phyloP scores from a whole-genome alignment of 2,329 filamentous ascomycete species.

The Purpureocillium takamizusanense region DNA sequence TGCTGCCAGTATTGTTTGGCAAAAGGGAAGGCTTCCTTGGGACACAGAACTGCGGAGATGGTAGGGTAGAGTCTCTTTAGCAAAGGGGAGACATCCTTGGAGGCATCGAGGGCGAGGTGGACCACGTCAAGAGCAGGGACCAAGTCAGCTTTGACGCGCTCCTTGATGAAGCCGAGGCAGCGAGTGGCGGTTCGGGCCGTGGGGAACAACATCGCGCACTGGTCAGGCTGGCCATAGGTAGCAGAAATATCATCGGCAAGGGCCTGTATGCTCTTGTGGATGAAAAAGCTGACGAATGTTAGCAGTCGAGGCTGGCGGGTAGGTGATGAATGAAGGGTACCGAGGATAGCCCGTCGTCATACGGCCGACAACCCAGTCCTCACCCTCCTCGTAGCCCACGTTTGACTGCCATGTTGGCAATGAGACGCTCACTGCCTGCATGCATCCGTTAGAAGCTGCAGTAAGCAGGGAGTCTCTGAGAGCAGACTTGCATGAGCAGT shows the following conservation, averaged over 20 bases:
- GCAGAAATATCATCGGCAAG: constrained; percentile 61
- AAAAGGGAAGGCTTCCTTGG: constrained; percentile 53
- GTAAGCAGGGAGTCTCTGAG: background rate
- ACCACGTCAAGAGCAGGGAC: constrained; percentile 42
- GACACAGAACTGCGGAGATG: constrained; percentile 64
- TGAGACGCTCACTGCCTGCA: constrained; percentile 87
- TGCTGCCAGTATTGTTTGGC: constrained; percentile 99
- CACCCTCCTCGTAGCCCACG: constrained; percentile 87
- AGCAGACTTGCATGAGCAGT: constrained; percentile 61
- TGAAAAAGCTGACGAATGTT: constrained; percentile 67
- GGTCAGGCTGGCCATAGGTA: constrained; percentile 50
- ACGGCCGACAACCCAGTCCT: constrained; percentile 73
- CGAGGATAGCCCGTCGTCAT: constrained; percentile 89
- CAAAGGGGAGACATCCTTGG: constrained; percentile 39
- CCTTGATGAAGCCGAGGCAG: constrained; percentile 64
- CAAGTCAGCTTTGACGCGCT: constrained; percentile 44
- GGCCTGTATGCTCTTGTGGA: constrained; percentile 72
- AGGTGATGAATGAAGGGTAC: constrained; percentile 27
- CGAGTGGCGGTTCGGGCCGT: constrained; percentile 59
- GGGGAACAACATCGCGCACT: constrained; percentile 77
- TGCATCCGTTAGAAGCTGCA: background rate
- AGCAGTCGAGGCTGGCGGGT: background rate
- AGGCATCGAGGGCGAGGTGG: constrained; percentile 53
- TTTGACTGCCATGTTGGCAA: constrained; percentile 89
- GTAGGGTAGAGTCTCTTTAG: constrained; percentile 48